Conservation (phyloP, 2,329 filamentous ascomycete genomes). For the Didymella pomorum region DNA sequence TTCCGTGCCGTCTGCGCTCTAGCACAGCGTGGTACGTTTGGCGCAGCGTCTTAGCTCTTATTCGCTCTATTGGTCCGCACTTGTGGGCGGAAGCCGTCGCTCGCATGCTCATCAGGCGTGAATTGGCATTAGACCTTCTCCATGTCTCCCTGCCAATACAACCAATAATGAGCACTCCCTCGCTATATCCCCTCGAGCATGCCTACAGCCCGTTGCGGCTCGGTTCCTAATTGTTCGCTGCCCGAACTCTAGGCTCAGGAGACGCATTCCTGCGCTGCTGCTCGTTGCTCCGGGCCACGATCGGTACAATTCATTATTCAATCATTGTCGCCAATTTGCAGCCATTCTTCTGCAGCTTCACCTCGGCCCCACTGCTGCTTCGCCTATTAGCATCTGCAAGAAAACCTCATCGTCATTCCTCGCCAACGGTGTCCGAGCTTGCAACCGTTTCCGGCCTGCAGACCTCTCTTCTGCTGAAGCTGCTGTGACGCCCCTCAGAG, state of each 20-base stretch:
- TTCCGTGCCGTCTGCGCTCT: conserved; percentile 40
- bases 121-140: conserved; percentile 33
- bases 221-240: conserved; percentile 40
- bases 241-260: conserved; percentile 39
- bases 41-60: conserved; percentile 30
- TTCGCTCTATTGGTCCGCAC: conserved; percentile 32
- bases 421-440: conserved; percentile 28
- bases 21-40: conserved; percentile 34
- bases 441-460: conserved; percentile 32
- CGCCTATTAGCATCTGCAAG: conserved; percentile 40
- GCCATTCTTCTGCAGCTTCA: conserved; percentile 41
- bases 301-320: conserved; percentile 44
- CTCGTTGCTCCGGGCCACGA: conserved; percentile 42
- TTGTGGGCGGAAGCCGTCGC: conserved; percentile 29
- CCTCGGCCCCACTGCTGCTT: conserved; percentile 42
- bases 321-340: conserved; percentile 35
- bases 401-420: conserved; percentile 36
- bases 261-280: conserved; percentile 42
- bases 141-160: conserved; percentile 42
- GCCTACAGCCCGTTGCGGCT: conserved; percentile 41
- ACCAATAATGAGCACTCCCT: conserved; percentile 44
- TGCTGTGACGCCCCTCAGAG: conserved; percentile 33
- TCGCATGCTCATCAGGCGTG: conserved; percentile 32
- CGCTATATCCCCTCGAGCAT: conserved; percentile 42
- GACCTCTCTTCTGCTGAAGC: conserved; percentile 29